Conservation (phyloP, 371 early-diverging fungal genomes). For the Syncephalastrum contaminatum region DNA sequence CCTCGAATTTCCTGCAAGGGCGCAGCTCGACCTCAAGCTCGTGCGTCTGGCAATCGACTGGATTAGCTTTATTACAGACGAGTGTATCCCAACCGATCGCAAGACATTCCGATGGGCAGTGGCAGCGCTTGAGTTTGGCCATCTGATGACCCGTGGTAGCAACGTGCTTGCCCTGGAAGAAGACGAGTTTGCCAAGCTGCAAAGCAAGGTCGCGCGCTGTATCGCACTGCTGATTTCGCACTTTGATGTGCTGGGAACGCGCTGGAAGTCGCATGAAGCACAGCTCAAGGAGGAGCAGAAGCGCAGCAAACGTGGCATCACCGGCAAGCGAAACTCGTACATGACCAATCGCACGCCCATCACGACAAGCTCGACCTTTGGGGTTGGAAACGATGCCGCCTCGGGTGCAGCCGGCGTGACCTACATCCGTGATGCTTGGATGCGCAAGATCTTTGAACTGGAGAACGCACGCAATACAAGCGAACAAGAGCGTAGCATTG, state of each 20-base stretch:
- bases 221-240: conserved; percentile 81
- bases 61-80: conserved; percentile 80
- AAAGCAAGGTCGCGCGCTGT: conserved; percentile 72
- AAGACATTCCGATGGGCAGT: conserved; percentile 91
- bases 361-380: conserved; percentile 41
- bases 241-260: conserved; percentile 75
- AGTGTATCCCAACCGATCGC: conserved; percentile 74
- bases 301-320: conserved; percentile 34
- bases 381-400: conserved; percentile 11
- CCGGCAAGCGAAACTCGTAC: conserved; percentile 41
- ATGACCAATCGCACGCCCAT: conserved; percentile 31
- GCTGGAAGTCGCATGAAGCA: conserved; percentile 47
- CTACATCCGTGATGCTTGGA: conserved; percentile 56
- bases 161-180: conserved; percentile 36
- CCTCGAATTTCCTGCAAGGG: conserved; percentile 53
- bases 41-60: conserved; percentile 79
- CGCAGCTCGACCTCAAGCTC: conserved; percentile 59
- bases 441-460: conserved; percentile 49
- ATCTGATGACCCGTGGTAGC: conserved; percentile 69
- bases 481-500: conserved; percentile 58
- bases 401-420: conserved; percentile 24
- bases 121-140: conserved; percentile 80
- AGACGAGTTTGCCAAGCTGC: conserved; percentile 59
- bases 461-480: conserved; percentile 47
- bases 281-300: conserved; percentile 38